Conservation (phyloP, 768 basidiomycete genomes). For the Lentinula edodes region DNA sequence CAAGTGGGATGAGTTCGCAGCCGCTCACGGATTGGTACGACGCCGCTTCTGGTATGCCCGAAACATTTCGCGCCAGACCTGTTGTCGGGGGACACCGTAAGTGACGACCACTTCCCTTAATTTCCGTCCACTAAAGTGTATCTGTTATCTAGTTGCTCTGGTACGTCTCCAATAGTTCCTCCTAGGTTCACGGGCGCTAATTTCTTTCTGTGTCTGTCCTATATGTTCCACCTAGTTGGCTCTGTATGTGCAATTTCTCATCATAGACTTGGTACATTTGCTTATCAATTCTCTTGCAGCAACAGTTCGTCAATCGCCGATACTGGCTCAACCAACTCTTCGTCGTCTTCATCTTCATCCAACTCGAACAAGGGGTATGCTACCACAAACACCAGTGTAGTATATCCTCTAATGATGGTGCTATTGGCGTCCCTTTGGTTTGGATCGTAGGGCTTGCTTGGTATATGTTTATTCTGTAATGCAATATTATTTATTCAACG, state of each 20-base stretch:
- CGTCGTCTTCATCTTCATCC: background rate
- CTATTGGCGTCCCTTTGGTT: background rate
- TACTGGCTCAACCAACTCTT: background rate
- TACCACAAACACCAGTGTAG: background rate
- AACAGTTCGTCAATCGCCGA: background rate
- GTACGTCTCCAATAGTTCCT: background rate
- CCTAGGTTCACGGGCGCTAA: background rate
- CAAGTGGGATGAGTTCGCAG: constrained; percentile 22
- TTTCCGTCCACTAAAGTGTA: background rate
- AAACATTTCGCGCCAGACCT: constrained; percentile 35
- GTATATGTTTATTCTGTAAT: background rate
- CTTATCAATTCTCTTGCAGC: background rate
- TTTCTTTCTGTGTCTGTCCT: background rate
- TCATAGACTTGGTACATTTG: background rate
- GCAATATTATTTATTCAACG: background rate
- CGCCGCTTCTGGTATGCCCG: constrained; percentile 24
- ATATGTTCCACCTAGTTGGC: background rate
- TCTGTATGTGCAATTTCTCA: background rate
- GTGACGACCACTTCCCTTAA: background rate
- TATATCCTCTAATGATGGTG: background rate
- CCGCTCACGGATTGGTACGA: constrained; percentile 37
- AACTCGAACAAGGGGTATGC: background rate
- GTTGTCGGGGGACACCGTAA: constrained; percentile 32
- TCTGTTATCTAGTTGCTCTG: background rate
- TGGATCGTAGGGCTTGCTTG: background rate